A percentile compares a stretch with the other conserved stretches of the same genome.
These are phyloP conservation scores for Gracilaria gracilis DNA, from an alignment of 23 red algal genomes.

Conservation along the genomic window DNA sequence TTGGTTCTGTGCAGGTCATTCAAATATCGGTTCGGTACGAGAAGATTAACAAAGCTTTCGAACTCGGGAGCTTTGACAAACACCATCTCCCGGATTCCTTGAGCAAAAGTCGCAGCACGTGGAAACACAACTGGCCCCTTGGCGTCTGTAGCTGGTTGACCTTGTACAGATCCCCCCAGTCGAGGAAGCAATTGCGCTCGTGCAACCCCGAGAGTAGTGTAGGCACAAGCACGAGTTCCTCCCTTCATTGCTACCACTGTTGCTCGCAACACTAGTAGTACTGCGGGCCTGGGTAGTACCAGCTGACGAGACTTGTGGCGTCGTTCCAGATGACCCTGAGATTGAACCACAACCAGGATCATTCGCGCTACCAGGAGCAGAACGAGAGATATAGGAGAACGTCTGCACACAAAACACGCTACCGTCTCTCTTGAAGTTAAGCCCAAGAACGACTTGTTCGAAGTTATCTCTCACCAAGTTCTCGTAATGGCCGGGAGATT, in stretches of 20 bases:
- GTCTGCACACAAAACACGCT: constrained; percentile 51
- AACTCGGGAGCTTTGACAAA: constrained; percentile 9
- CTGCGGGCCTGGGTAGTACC: not conserved
- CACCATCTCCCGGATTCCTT: not conserved
- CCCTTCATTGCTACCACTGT: not conserved
- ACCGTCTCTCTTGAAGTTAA: constrained; percentile 17
- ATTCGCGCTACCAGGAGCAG: constrained; percentile 1
- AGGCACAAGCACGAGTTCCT: not conserved
- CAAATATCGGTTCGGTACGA: not conserved
- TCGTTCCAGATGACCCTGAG: not conserved
- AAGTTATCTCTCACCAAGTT: constrained; percentile 41
- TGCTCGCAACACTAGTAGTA: not conserved
- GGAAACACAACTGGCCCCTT: not conserved
- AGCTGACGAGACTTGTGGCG: not conserved
- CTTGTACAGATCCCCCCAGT: not conserved
- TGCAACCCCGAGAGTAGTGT: not conserved
- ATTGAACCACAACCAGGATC: not conserved
- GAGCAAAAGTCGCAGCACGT: not conserved
- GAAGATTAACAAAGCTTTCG: not conserved
- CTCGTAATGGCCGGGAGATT: constrained; percentile 27
- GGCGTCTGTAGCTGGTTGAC: not conserved
- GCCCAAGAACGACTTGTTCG: constrained; percentile 45
- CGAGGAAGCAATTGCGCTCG: not conserved
- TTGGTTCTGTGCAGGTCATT: no score
- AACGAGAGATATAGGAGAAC: not conserved